phyloP scores from a whole-genome alignment of 2,329 filamentous ascomycete species.

The Drechslerella coelobrocha region DNA sequence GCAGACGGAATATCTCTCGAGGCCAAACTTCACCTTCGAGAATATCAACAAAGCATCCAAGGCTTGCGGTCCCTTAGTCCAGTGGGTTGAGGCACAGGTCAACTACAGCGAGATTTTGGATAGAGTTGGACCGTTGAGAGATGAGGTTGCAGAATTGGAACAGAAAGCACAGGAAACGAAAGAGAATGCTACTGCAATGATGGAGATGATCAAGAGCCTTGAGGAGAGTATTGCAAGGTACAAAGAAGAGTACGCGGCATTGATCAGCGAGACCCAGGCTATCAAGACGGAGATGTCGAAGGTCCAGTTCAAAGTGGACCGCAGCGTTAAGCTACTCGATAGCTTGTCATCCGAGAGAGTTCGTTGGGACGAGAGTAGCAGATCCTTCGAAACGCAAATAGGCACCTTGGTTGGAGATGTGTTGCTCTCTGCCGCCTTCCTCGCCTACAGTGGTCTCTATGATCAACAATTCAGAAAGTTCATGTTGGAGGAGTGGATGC shows the following conservation, averaged over 20 bases:
- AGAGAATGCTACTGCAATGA: slow-evolving; percentile 88
- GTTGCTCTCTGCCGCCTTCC: slow-evolving; percentile 92
- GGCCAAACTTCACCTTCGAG: slow-evolving; percentile 95
- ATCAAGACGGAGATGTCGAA: slow-evolving; percentile 97
- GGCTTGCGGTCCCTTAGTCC: slow-evolving; percentile 93
- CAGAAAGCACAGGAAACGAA: slow-evolving; percentile 89
- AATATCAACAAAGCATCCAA: slow-evolving; percentile 95
- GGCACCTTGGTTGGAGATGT: slow-evolving; percentile 95
- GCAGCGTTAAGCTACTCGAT: slow-evolving; percentile 90
- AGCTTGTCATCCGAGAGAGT: slow-evolving; percentile 91
- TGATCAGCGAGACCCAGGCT: slow-evolving; percentile 95
- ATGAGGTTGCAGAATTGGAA: slow-evolving; percentile 86
- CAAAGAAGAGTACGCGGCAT: slow-evolving; percentile 91
- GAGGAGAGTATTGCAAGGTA: slow-evolving; percentile 92
- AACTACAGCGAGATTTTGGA: slow-evolving; percentile 98
- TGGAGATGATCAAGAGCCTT: slow-evolving; percentile 81
- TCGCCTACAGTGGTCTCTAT: slow-evolving; percentile 95
- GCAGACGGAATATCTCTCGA: slow-evolving; percentile 88
- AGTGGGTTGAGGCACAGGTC: slow-evolving; percentile 96
- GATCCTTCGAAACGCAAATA: slow-evolving; percentile 97
- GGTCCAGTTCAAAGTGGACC: slow-evolving; percentile 97
- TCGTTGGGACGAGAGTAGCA: slow-evolving; percentile 96
- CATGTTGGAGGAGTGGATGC: slow-evolving; percentile 97
- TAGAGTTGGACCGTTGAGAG: slow-evolving; percentile 86
- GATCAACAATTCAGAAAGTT: slow-evolving; percentile 97